Conservation (phyloP, 2,329 filamentous ascomycete species). For the Fusarium goolgardi region DNA sequence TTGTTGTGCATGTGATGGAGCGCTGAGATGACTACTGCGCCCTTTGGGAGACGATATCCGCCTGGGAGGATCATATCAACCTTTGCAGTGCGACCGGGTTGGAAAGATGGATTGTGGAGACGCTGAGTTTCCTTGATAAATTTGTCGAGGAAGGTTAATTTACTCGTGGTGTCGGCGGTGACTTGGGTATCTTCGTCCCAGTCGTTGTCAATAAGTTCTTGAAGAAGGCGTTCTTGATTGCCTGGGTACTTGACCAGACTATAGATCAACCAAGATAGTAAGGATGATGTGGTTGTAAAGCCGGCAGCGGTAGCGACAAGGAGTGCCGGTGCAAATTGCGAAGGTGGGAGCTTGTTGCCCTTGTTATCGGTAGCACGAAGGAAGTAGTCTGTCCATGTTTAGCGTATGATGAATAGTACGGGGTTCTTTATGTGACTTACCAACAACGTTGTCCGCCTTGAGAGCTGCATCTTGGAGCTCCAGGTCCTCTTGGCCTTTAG, state of each 20-base stretch:
- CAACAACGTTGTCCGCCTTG: slow-evolving; percentile 56
- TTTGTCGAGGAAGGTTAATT: slow-evolving; percentile 64
- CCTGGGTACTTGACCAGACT: slow-evolving; percentile 64
- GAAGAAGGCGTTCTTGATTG: slow-evolving; percentile 66
- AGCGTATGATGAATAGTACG: not conserved
- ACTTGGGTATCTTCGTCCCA: slow-evolving; percentile 57
- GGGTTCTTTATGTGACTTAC: rapidly evolving
- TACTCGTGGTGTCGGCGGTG: slow-evolving; percentile 59
- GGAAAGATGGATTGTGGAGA: slow-evolving; percentile 69
- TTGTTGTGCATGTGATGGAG: slow-evolving; percentile 65
- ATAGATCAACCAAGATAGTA: slow-evolving; percentile 70
- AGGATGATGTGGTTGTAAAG: slow-evolving; percentile 69
- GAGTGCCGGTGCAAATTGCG: slow-evolving; percentile 48
- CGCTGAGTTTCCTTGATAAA: slow-evolving; percentile 72
- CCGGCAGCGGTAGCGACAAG: slow-evolving; percentile 67
- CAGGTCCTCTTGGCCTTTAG: slow-evolving; percentile 53
- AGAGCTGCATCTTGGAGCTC: slow-evolving; percentile 62
- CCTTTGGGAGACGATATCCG: slow-evolving; percentile 66
- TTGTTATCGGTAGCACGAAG: slow-evolving; percentile 64
- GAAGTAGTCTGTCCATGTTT: slow-evolving; percentile 58
- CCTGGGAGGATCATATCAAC: slow-evolving; percentile 68
- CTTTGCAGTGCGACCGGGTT: slow-evolving; percentile 68
- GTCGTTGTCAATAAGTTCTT: slow-evolving; percentile 66
- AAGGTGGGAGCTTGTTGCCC: slow-evolving; percentile 62
- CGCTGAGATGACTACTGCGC: slow-evolving; percentile 64